Evolutionary conservation across 139 green algal genomes (phyloP).

Genomic region (Closterium sp.): DNA sequence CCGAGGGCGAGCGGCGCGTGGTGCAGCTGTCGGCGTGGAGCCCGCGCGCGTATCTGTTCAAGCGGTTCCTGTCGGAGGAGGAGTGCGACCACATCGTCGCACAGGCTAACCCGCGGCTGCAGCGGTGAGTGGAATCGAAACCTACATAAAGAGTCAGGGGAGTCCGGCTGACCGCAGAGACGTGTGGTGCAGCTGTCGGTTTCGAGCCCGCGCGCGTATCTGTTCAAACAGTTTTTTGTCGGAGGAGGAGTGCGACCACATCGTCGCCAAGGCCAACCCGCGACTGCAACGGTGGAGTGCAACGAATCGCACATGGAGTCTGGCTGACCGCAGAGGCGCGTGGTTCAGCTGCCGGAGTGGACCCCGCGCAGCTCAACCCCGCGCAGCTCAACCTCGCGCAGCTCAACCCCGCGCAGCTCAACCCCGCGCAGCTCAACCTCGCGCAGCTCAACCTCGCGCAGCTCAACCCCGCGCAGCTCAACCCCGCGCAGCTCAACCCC

Average conservation of each 20-base stretch:
- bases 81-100: slow-evolving; percentile 11
- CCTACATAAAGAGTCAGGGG: too few relatives aligned
- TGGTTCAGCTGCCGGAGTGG: not conserved
- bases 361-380: too few relatives aligned
- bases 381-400: too few relatives aligned
- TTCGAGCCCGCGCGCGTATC: not conserved
- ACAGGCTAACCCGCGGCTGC: not conserved
- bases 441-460: too few relatives aligned
- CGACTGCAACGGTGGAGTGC: not conserved
- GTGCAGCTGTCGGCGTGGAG: slow-evolving; percentile 1
- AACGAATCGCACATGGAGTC: too few relatives aligned
- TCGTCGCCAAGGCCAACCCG: not conserved
- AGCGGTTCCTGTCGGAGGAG: not conserved
- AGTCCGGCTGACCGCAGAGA: too few relatives aligned
- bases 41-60: not conserved
- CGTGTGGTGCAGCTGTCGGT: not conserved
- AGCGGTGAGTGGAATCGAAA: not conserved
- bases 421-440: too few relatives aligned
- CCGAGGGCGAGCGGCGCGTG: not conserved
- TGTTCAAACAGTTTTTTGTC: not conserved
- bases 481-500: too few relatives aligned
- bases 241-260: slow-evolving; percentile 7
- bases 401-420: too few relatives aligned
- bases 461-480: too few relatives aligned
- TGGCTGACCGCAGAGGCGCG: too few relatives aligned